These are phyloP conservation scores for Clonostachys byssicola DNA, from an alignment of 2,329 filamentous ascomycete species.

Conservation along the genomic window DNA sequence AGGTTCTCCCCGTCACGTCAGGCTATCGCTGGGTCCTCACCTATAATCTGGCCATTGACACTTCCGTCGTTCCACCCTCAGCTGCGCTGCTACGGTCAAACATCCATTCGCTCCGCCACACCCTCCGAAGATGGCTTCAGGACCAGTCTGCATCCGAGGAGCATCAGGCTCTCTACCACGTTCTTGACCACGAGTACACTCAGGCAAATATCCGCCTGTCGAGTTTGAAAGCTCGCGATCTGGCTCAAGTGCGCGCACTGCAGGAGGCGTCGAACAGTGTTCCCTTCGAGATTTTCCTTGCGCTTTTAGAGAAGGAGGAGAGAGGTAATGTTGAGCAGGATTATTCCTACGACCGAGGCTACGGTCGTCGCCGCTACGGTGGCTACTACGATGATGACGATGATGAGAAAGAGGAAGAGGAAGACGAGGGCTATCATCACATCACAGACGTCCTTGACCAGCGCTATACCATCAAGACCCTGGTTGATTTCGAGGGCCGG, in stretches of 20 bases:
- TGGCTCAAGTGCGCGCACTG: constrained; percentile 14
- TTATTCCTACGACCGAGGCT: background rate
- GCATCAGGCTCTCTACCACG: constrained; percentile 14
- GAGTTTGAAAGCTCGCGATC: constrained; percentile 18
- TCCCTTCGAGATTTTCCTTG: constrained; percentile 23
- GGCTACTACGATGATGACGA: constrained; percentile 2
- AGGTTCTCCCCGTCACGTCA: constrained; percentile 38
- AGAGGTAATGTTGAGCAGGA: constrained; percentile 10
- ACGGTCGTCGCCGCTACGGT: background rate
- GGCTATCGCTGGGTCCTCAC: constrained; percentile 46
- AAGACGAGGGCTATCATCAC: constrained; percentile 4
- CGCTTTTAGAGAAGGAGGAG: constrained; percentile 16
- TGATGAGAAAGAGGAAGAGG: constrained; percentile 4
- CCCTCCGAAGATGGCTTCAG: constrained; percentile 18
- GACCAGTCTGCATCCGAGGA: background rate
- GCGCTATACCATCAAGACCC: constrained; percentile 8
- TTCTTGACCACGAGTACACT: constrained; percentile 25
- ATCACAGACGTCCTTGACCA: constrained; percentile 7
- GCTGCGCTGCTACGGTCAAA: background rate
- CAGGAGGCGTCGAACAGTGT: constrained; percentile 12
- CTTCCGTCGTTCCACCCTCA: background rate
- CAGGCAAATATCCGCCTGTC: constrained; percentile 19
- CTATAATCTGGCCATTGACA: constrained; percentile 39
- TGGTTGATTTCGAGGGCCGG: constrained; percentile 15
- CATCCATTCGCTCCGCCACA: constrained; percentile 6